Conservation (phyloP, 495 filamentous ascomycete genomes). For the Xylaria telfairii region DNA sequence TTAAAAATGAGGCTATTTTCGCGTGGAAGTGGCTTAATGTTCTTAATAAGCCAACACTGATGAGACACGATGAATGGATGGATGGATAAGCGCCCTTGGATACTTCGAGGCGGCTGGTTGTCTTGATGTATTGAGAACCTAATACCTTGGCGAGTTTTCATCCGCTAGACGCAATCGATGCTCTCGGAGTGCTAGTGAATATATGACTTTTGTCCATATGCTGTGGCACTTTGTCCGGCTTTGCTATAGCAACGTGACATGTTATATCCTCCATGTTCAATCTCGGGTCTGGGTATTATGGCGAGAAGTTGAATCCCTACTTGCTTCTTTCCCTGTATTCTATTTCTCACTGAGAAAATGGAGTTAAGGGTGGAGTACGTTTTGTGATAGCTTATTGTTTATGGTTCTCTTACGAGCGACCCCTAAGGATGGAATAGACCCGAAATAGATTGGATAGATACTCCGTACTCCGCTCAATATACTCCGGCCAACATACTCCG, state of each 20-base stretch:
- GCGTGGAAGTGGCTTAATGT: conserved; percentile 5
- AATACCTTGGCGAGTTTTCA: neutral
- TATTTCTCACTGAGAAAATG: no score
- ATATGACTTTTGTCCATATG: neutral
- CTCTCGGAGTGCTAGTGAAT: neutral
- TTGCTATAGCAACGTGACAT: neutral
- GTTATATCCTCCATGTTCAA: neutral
- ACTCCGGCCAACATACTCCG: no score
- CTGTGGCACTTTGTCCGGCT: neutral
- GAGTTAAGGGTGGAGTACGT: neutral
- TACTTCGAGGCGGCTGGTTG: neutral
- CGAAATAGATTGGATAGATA: no score
- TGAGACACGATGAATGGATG: conserved; percentile 18
- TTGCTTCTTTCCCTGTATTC: no score
- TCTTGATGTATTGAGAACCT: conserved; percentile 2
- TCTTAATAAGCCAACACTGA: conserved; percentile 8
- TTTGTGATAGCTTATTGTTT: neutral
- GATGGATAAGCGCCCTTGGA: neutral
- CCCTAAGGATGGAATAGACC: no score
- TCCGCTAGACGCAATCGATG: neutral
- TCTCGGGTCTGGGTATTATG: neutral
- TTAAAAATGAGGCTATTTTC: neutral
- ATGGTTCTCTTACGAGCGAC: neutral
- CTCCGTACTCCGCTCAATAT: no score
- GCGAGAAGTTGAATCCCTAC: neutral